Base-by-base conservation (phyloP, 768 basidiomycete genomes). In the Mycena sanguinolenta region DNA sequence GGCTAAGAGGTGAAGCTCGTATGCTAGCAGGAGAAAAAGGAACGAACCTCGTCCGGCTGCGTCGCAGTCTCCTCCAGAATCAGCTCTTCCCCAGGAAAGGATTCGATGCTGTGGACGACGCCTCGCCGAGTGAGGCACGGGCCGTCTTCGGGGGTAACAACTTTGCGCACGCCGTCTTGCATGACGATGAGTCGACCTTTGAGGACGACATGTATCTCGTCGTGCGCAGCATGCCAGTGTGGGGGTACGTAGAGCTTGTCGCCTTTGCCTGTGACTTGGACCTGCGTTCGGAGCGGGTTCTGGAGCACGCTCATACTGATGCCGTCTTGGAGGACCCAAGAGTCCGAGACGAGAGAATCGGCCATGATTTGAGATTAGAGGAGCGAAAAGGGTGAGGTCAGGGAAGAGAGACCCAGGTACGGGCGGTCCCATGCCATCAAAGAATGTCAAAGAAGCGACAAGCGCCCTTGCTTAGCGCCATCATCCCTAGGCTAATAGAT, bases 161-260 rank as follows among this genome's bases (percentile, higher is more conserved):
- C 50, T 13, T 19, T 32, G 6, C 21, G n/a, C 28, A 61, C 59
- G 3, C 30, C 39, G 39, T 55, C 66, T 36, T 67, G 66, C 3
- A 58, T 67, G 42, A 67, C 16, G 8, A n/a, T 39, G 1, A 61
- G 0, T 44, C 58, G 16, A 16, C 66, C 66, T 59, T 67, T 67
- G 38, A 61, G n/a, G 1, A 67, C 59, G 28, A 55, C 52, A 32
- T 63, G 62, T 2, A 13, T 25, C 19, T 63, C 62, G 19, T 54
- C 52, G 52, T 63, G 62, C 19, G 38, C 25, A 5, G 25, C 38
- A 9, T 63, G 66, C 66, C 66, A 67, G 58, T 67, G 66, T 2
- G 27, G 38, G 0, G 39, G 52, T 4, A 42, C 59, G 38, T 23
- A 4, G 52, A 67, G 32, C 17, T 17, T 16, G 3, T 25, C 14